These are phyloP conservation scores for Cylindrotheca fusiformis DNA, from an alignment of 108 stramenopile species.

Conservation along the genomic window DNA sequence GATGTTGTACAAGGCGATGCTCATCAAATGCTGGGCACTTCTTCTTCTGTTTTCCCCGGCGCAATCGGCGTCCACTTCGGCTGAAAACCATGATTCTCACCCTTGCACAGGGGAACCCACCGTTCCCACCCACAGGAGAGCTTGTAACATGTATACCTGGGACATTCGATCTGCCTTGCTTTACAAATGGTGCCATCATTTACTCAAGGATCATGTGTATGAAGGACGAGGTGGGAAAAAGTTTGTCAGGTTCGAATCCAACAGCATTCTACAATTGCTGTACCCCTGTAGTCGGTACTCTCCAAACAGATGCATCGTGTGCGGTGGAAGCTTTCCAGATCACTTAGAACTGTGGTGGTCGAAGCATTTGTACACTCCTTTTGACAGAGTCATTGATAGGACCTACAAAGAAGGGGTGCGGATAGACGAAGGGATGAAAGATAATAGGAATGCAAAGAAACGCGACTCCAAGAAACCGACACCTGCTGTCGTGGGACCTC, in stretches of 20 bases:
- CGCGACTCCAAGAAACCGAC: neutral
- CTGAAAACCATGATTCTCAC: too few relatives aligned
- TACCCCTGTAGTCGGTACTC: conserved; percentile 41
- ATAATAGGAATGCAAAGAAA: neutral
- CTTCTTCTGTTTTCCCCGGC: too few relatives aligned
- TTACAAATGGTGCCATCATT: conserved; percentile 42
- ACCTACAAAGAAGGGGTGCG: conserved; percentile 23
- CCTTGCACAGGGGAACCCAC: conserved; percentile 15
- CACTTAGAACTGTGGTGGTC: conserved; percentile 51
- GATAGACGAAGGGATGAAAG: conserved; percentile 1
- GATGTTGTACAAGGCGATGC: too few relatives aligned
- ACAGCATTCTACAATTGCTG: conserved; percentile 40
- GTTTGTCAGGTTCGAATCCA: conserved; percentile 42
- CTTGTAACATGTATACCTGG: conserved; percentile 16
- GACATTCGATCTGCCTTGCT: conserved; percentile 35
- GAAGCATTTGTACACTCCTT: conserved; percentile 41
- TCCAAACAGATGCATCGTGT: conserved; percentile 45
- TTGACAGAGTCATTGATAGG: conserved; percentile 37
- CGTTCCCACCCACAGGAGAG: conserved; percentile 9
- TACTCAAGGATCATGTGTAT: conserved; percentile 41
- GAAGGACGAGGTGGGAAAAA: conserved; percentile 47
- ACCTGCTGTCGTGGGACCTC: neutral
- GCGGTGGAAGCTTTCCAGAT: conserved; percentile 48
- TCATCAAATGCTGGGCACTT: too few relatives aligned
- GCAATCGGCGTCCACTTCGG: too few relatives aligned